Percentiles rank a stretch among this genome's conserved stretches.
Conservation (phyloP, 179 eudicot genomes). For the Monotropa hypopitys region DNA sequence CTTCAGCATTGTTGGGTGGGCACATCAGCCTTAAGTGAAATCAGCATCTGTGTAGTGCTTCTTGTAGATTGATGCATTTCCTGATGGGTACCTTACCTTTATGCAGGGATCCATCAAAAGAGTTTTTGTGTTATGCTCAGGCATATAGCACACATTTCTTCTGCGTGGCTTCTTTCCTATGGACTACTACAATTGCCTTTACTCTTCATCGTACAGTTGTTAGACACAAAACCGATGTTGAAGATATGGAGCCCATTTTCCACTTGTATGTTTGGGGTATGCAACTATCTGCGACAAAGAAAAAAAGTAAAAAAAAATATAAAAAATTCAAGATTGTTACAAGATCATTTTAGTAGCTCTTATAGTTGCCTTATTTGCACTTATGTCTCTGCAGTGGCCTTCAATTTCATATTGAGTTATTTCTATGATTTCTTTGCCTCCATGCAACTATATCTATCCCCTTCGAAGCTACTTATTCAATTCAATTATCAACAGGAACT, state of each 20-base stretch:
- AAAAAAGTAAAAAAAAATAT: not conserved
- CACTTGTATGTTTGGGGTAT: constrained; percentile 98
- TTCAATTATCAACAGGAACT: constrained; percentile 47
- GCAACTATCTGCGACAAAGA: constrained; percentile 8
- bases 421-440: constrained; percentile 4
- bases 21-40: constrained; percentile 6
- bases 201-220: constrained; percentile 98
- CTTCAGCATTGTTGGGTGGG: constrained; percentile 87
- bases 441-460: not conserved
- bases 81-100: constrained; percentile 12
- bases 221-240: constrained; percentile 91
- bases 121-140: constrained; percentile 88
- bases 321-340: not conserved
- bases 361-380: not conserved
- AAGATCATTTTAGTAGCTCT: not conserved
- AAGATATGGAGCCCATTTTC: constrained; percentile 90
- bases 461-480: constrained; percentile 13
- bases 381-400: constrained; percentile 1
- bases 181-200: constrained; percentile 96
- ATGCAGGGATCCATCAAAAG: constrained; percentile 93
- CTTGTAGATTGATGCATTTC: constrained; percentile 2
- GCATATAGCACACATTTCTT: constrained; percentile 95
- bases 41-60: not conserved
- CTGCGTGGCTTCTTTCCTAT: constrained; percentile 85
- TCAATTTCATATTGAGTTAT: not conserved